A percentile compares a stretch with the other conserved stretches of the same genome.
Evolutionary conservation across 2,329 filamentous ascomycete species (phyloP).

Genomic region (Fusarium pilosicola): DNA sequence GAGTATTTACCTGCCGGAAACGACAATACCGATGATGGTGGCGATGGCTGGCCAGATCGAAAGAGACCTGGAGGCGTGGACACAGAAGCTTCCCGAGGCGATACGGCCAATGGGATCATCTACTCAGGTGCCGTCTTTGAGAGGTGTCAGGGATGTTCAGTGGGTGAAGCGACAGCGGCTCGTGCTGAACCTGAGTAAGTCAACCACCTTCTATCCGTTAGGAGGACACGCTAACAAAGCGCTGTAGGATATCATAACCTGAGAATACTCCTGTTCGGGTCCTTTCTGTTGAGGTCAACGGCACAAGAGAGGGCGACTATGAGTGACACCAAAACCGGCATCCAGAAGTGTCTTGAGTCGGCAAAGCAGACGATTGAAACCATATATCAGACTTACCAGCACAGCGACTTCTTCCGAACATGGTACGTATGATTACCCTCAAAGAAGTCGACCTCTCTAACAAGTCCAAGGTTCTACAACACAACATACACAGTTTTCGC

Average conservation of each 20-base stretch:
- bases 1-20: not conserved
- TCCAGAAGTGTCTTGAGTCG: not conserved
- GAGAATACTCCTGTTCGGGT: not conserved
- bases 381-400: not conserved
- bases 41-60: not conserved
- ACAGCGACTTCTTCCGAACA: not conserved
- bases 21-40: not conserved
- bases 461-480: not conserved
- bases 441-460: fast-evolving
- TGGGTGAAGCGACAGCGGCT: not conserved
- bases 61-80: not conserved
- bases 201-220: too few species aligned
- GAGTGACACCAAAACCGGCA: not conserved
- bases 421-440: not conserved
- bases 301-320: not conserved
- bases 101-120: not conserved
- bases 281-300: not conserved
- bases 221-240: too few species aligned
- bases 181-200: not conserved
- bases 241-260: not conserved
- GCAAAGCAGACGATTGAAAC: not conserved
- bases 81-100: not conserved
- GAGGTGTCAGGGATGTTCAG: not conserved
- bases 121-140: not conserved
- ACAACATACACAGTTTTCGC: not conserved